These are phyloP conservation scores for Cyanidiococcus yangmingshanensis DNA, from an alignment of 23 red algal species.

Conservation along the genomic window DNA sequence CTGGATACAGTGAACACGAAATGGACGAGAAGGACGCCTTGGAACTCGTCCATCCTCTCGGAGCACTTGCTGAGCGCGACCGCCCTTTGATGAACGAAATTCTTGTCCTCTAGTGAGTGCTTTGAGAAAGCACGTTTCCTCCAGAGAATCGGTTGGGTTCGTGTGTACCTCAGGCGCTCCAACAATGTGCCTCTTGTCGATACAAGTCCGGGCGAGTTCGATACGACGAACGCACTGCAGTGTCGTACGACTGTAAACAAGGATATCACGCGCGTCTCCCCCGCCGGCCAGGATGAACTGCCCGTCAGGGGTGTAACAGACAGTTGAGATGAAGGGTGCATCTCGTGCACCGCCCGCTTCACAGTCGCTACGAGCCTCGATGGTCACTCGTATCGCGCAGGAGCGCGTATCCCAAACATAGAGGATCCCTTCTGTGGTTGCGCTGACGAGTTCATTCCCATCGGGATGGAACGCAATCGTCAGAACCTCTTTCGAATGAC, in stretches of 20 bases:
- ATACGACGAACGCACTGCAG: slow-evolving; percentile 11
- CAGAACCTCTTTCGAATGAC: slow-evolving; percentile 77
- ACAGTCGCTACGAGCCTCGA: slow-evolving; percentile 76
- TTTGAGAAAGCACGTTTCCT: neutral
- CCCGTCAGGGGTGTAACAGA: slow-evolving; percentile 78
- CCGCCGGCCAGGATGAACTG: slow-evolving; percentile 69
- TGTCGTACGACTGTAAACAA: slow-evolving; percentile 52
- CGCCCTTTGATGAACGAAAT: neutral
- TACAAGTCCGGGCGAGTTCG: neutral
- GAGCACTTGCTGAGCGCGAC: neutral
- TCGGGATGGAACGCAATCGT: slow-evolving; percentile 71
- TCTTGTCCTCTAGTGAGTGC: neutral
- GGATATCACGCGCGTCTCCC: slow-evolving; percentile 44
- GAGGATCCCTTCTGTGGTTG: slow-evolving; percentile 58
- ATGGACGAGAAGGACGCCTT: neutral
- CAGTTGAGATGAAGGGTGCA: slow-evolving; percentile 32
- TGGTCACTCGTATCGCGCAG: slow-evolving; percentile 39
- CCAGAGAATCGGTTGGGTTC: neutral
- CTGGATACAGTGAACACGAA: slow-evolving; percentile 1
- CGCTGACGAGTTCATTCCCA: slow-evolving; percentile 53
- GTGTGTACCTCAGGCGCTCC: neutral
- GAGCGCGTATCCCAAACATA: slow-evolving; percentile 57
- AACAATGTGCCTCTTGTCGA: neutral
- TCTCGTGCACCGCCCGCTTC: slow-evolving; percentile 41
- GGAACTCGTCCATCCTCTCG: neutral